Percentiles rank a stretch among this genome's conserved stretches.
Conservation (phyloP, 2,329 filamentous ascomycete genomes). For the Whalleya microplaca region DNA sequence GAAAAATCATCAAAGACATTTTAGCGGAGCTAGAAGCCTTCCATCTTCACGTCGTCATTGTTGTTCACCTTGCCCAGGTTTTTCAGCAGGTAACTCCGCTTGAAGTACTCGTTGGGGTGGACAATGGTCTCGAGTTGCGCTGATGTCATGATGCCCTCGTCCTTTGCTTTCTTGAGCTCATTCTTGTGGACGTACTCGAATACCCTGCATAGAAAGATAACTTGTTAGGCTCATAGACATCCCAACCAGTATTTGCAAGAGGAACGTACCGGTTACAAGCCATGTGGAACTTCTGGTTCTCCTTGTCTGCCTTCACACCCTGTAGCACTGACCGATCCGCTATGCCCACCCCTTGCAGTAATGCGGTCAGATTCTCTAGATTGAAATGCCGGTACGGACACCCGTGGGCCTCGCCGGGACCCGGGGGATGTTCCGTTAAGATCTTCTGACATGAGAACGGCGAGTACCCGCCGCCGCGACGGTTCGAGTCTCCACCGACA, state of each 20-base stretch:
- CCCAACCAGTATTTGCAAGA: not conserved
- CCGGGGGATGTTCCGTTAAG: slow-evolving; percentile 83
- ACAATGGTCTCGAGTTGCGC: slow-evolving; percentile 91
- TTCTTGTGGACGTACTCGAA: slow-evolving; percentile 86
- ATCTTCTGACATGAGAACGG: slow-evolving; percentile 96
- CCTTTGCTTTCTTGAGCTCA: slow-evolving; percentile 76
- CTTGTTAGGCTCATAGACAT: slow-evolving; percentile 15
- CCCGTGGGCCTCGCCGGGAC: slow-evolving; percentile 88
- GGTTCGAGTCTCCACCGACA: slow-evolving; percentile 88
- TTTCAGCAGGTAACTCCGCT: slow-evolving; percentile 87
- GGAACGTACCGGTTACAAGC: slow-evolving; percentile 80
- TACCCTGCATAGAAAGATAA: slow-evolving; percentile 55
- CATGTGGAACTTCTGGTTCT: slow-evolving; percentile 87
- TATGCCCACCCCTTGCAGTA: slow-evolving; percentile 81
- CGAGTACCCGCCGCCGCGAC: slow-evolving; percentile 83
- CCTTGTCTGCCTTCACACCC: slow-evolving; percentile 86
- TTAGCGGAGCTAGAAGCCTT: slow-evolving; percentile 41
- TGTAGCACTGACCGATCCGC: slow-evolving; percentile 76
- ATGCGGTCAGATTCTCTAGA: slow-evolving; percentile 77
- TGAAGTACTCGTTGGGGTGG: slow-evolving; percentile 98
- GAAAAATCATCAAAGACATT: not conserved
- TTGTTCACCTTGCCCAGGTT: slow-evolving; percentile 65
- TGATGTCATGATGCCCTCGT: slow-evolving; percentile 71
- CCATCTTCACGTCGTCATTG: slow-evolving; percentile 61
- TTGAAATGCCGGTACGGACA: slow-evolving; percentile 95